Base-by-base conservation (phyloP, 805 yeast genomes). In the Kuraishia hungarica region DNA sequence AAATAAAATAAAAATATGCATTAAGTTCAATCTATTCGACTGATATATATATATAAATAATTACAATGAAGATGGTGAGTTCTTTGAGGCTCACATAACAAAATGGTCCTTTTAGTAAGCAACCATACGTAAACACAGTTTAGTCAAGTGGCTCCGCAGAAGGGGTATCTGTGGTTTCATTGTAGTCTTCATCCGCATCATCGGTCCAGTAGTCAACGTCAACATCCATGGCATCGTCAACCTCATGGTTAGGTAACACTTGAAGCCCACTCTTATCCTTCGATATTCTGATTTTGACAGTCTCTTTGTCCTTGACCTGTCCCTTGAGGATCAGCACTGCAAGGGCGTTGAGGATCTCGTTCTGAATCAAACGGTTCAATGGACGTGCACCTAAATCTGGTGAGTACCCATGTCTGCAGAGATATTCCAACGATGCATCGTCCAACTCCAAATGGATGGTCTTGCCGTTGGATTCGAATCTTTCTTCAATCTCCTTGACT, bases 341-440 rank as follows among this genome's bases (percentile, higher is more conserved):
- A 72, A 94, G 76, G 65, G 79, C 84, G 73, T 94, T 94, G 69
- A 94, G 82, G 20, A 94, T 79, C 69, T 91, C 94, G 59, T 79
- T 80, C 71, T 94, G 97, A 61, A 94, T 93, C 64, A 94, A 80
- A 64, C 98, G 83, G 76, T 88, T 88, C 73, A 94, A 80, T 57
- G 99, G 99, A 69, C 99, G 82, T 6, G 99, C 99, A 73, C 99
- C 99, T 70, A 94, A 76, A 69, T 93, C 97, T 56, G 86, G 80
- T 24, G 97, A 89, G 73, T 92, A 94, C 52, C 99, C 99, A 63
- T 89, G 74, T 64, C 79, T 81, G 62, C 96, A 85, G 61, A 94
- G 75, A 77, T 85, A 94, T 53, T 87, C 91, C 63, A 87, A 73
- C 2, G 97, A 97, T 10, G 76, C 83, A 51, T 81, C 83, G 54